Evolutionary conservation across 2,329 filamentous ascomycete species (phyloP).

Genomic region (Tolypocladium guangdongense): DNA sequence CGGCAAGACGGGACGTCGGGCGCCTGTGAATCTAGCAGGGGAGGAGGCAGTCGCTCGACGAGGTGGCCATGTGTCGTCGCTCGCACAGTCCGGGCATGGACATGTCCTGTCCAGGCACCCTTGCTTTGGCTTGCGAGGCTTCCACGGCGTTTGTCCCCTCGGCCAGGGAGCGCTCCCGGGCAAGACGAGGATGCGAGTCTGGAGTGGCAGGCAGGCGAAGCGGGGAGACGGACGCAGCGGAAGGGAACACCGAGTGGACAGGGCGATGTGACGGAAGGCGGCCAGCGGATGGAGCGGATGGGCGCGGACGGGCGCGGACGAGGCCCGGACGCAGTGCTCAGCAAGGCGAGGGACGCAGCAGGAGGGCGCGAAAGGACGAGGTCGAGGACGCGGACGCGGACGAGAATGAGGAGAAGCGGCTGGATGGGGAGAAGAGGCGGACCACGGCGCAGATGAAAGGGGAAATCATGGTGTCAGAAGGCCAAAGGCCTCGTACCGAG

Average conservation of each 20-base stretch:
- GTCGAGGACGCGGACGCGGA: background rate
- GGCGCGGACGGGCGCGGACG: no score
- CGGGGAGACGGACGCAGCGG: background rate
- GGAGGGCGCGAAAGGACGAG: no score
- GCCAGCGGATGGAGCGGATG: background rate
- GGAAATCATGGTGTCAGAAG: background rate
- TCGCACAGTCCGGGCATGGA: background rate
- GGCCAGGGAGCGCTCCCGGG: background rate
- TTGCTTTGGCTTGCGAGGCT: background rate
- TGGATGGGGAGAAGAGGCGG: background rate
- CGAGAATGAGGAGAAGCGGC: background rate
- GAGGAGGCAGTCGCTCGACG: background rate
- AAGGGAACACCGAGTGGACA: background rate
- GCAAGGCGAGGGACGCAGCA: background rate
- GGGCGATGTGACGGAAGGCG: background rate
- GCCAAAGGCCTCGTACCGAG: background rate
- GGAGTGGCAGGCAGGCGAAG: background rate
- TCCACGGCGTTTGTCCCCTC: background rate
- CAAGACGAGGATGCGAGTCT: background rate
- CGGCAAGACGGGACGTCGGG: background rate
- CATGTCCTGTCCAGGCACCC: background rate
- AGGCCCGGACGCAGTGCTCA: background rate
- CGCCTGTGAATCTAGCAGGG: background rate
- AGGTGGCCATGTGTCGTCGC: background rate
- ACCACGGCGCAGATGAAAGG: background rate